phyloP scores from a whole-genome alignment of 805 yeast genomes.

The Cyberlindnera veronae region DNA sequence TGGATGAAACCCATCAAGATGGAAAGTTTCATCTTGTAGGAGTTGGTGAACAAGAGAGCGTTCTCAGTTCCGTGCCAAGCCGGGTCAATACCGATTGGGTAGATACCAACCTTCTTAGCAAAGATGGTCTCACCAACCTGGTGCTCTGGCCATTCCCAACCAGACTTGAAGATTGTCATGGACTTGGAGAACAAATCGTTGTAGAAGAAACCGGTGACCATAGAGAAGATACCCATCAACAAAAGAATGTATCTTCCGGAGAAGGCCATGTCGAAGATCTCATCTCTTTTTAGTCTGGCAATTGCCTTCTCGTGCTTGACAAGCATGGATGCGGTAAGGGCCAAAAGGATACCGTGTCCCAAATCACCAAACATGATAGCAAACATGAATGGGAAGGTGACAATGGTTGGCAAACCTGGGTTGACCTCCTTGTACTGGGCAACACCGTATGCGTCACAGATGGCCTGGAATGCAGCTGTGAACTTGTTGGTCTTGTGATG shows the following conservation, averaged over 20 bases:
- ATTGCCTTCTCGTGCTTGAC: constrained; percentile 74
- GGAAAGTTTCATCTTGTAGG: constrained; percentile 96
- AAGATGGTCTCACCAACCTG: constrained; percentile 64
- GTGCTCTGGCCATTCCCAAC: constrained; percentile 87
- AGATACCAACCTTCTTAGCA: constrained; percentile 66
- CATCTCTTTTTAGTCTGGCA: constrained; percentile 72
- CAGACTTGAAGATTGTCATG: constrained; percentile 78
- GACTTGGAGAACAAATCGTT: constrained; percentile 92
- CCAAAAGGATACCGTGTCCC: constrained; percentile 89
- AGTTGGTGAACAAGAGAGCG: constrained; percentile 82
- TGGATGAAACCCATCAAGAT: constrained; percentile 92
- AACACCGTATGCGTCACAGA: constrained; percentile 93
- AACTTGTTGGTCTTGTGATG: constrained; percentile 92
- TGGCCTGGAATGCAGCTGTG: constrained; percentile 87
- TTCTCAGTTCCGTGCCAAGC: constrained; percentile 98
- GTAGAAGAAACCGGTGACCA: constrained; percentile 92
- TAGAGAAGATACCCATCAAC: constrained; percentile 91
- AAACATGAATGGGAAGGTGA: constrained; percentile 97
- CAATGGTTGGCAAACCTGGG: constrained; percentile 91
- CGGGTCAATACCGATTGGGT: constrained; percentile 84
- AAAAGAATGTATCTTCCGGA: constrained; percentile 87
- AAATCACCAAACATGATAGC: constrained; percentile 99
- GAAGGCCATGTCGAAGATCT: constrained; percentile 95
- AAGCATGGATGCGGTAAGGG: constrained; percentile 65
- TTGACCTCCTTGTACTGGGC: constrained; percentile 93